phyloP scores from a whole-genome alignment of 208 protist genomes.

The Leishmania tarentolae region DNA sequence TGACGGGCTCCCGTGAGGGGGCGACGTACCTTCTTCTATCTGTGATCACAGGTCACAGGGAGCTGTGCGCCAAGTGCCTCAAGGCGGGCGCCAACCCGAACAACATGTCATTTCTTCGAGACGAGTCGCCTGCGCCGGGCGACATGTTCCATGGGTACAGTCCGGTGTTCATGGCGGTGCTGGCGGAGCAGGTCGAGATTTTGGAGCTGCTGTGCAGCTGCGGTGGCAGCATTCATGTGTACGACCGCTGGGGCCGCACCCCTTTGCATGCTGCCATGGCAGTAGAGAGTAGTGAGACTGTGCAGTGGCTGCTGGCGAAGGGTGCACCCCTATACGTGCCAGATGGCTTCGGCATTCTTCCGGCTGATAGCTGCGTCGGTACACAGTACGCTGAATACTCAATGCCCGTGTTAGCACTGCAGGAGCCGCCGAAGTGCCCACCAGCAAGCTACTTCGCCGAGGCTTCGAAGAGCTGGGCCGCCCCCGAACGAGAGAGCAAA shows the following conservation, averaged over 20 bases:
- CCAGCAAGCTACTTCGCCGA: slow-evolving; percentile 36
- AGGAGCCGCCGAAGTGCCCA: slow-evolving; percentile 34
- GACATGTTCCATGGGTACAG: slow-evolving; percentile 91
- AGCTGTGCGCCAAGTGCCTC: slow-evolving; percentile 69
- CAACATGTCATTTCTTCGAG: slow-evolving; percentile 77
- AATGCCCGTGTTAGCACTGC: slow-evolving; percentile 62
- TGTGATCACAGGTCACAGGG: slow-evolving; percentile 73
- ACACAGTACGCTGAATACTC: slow-evolving; percentile 56
- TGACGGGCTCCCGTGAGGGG: slow-evolving; percentile 48
- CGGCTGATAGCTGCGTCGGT: slow-evolving; percentile 43
- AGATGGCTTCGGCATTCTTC: slow-evolving; percentile 53
- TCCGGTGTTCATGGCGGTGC: slow-evolving; percentile 83
- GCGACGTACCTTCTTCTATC: slow-evolving; percentile 81
- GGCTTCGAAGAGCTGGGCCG: slow-evolving; percentile 12
- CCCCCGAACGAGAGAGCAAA: slow-evolving; percentile 17
- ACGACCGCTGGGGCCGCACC: slow-evolving; percentile 89
- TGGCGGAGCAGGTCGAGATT: slow-evolving; percentile 73
- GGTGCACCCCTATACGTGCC: slow-evolving; percentile 77
- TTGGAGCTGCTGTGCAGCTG: slow-evolving; percentile 62
- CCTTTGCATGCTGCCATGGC: slow-evolving; percentile 82
- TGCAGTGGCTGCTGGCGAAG: slow-evolving; percentile 76
- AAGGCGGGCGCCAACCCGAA: slow-evolving; percentile 87
- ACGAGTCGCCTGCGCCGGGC: slow-evolving; percentile 50
- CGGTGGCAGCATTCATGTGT: slow-evolving; percentile 81
- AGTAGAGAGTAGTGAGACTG: slow-evolving; percentile 66